Evolutionary conservation across 768 basidiomycete genomes (phyloP), one percentile per base, ranked within the genome.

Genomic region (Mycena vitilis): DNA sequence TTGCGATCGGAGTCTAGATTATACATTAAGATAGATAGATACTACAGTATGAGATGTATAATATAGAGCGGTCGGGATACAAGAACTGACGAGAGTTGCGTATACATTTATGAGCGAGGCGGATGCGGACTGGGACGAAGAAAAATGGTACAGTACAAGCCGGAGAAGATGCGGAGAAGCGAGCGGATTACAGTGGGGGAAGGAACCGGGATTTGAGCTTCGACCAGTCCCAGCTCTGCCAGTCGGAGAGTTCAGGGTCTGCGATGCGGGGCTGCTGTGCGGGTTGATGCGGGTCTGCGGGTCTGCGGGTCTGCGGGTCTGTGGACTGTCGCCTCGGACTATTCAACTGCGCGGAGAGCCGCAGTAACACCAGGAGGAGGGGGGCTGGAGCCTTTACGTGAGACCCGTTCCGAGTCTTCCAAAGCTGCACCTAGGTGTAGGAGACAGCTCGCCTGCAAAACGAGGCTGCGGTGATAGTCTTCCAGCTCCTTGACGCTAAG

Each of bases 161-260:
- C 11, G 34, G 47, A 37, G 34, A 18, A 18, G 15, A 44, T 34
- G 5, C 3, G 15, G 1, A 13, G n/a, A 23, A 22, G 25, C 4
- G 54, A n/a, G 2, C 5, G 15, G 36, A 5, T 10, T 48, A 40
- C 20, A 40, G 13, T 16, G 42, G 48, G 22, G 53, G 5, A 18
- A 20, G 20, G 53, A 69, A 69, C 2, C 68, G 68, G 34, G 60
- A 61, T 36, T 62, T 69, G n/a, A 69, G 40, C 54, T 61, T 47
- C 49, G 81, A 78, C 84, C 85, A 85, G 61, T 75, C 80, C 85
- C 85, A 86, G 56, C 77, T 74, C 40, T 79, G 75, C 81, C 84
- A 83, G 63, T 75, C 15, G 40, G 11, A 2, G 40, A 5, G 5
- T 30, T 30, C 30, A 30, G 30, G 30, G 30, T 30, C 30, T 30